These are phyloP conservation scores for Globisporangium canariense DNA, from an alignment of 352 stramenopile genomes.

Conservation along the genomic window DNA sequence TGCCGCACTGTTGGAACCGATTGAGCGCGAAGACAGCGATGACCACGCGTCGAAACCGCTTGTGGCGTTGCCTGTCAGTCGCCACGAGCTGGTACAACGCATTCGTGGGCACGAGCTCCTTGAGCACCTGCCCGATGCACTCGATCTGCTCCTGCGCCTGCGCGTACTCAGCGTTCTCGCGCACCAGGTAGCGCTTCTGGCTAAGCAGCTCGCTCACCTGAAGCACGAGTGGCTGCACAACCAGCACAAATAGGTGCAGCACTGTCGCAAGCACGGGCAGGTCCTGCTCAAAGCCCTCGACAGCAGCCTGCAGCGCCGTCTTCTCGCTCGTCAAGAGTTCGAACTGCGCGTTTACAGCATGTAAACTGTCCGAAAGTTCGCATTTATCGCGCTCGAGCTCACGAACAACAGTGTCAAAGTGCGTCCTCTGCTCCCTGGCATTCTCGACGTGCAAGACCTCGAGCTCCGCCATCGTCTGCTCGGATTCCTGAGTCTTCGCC, in stretches of 20 bases:
- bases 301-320: slow-evolving; percentile 24
- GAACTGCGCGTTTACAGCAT: slow-evolving; percentile 20
- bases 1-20: slow-evolving; percentile 35
- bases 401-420: slow-evolving; percentile 24
- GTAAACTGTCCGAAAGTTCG: slow-evolving; percentile 25
- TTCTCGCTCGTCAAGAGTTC: slow-evolving; percentile 18
- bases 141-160: slow-evolving; percentile 51
- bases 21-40: slow-evolving; percentile 72
- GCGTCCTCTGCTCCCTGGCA: slow-evolving; percentile 35
- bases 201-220: slow-evolving; percentile 61
- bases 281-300: slow-evolving; percentile 40
- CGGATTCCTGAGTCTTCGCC: slow-evolving; percentile 32
- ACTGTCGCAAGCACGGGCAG: slow-evolving; percentile 42
- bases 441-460: slow-evolving; percentile 38
- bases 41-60: slow-evolving; percentile 46
- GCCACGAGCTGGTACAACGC: slow-evolving; percentile 12
- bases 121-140: slow-evolving; percentile 55
- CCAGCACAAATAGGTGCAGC: slow-evolving; percentile 54
- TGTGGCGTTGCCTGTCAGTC: slow-evolving; percentile 7
- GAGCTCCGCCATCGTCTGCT: slow-evolving; percentile 34
- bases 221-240: slow-evolving; percentile 52
- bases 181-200: slow-evolving; percentile 53
- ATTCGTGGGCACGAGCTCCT: slow-evolving; percentile 43
- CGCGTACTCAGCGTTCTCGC: slow-evolving; percentile 46
- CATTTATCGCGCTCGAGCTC: slow-evolving; percentile 43